phyloP scores from a whole-genome alignment of 1,139 yeast species.

The Candida sojae region DNA sequence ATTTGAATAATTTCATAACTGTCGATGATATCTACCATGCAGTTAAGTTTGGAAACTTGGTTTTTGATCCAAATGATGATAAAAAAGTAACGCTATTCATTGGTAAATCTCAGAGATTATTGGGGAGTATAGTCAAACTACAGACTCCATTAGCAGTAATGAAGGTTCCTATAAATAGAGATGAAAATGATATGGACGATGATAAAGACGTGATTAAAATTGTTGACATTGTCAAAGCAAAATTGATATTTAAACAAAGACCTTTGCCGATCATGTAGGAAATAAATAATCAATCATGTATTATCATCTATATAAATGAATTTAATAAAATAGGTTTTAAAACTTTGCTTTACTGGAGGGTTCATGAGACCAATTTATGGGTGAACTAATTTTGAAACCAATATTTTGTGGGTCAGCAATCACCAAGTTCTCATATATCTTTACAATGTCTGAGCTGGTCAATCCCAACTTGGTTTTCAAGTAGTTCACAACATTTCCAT shows the following conservation, averaged over 20 bases:
- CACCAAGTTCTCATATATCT: constrained; percentile 49
- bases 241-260: constrained; percentile 61
- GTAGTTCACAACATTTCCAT: constrained; percentile 61
- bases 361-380: constrained; percentile 30
- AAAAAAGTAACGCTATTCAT: constrained; percentile 56
- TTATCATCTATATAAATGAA: not conserved
- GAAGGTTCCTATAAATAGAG: constrained; percentile 36
- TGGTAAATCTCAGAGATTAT: constrained; percentile 65
- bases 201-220: constrained; percentile 36
- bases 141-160: constrained; percentile 65
- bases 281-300: not conserved
- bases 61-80: constrained; percentile 45
- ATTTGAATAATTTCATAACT: constrained; percentile 28
- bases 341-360: constrained; percentile 14
- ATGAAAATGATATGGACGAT: constrained; percentile 14
- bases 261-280: constrained; percentile 73
- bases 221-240: constrained; percentile 58
- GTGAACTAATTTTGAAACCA: constrained; percentile 20
- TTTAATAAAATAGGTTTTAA: not conserved
- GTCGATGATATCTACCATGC: constrained; percentile 46
- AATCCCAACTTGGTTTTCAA: constrained; percentile 50
- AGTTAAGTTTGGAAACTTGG: constrained; percentile 59
- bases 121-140: constrained; percentile 57
- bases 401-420: constrained; percentile 21
- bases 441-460: constrained; percentile 47